Evolutionary conservation across 2,329 filamentous ascomycete species (phyloP).

Genomic region (Colletotrichum salicis): DNA sequence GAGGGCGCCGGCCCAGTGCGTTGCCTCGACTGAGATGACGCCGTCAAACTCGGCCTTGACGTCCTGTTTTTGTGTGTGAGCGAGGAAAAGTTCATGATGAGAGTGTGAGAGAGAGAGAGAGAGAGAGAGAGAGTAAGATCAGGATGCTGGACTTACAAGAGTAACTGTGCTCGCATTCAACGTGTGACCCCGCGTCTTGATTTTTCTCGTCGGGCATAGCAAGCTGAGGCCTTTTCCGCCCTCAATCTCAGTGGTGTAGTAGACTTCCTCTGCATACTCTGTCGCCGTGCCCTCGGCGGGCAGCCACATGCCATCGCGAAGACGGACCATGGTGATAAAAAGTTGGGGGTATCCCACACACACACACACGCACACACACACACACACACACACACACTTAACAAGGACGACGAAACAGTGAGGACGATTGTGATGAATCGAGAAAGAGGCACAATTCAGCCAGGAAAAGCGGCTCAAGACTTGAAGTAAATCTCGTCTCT

Average conservation of each 20-base stretch:
- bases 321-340: slow-evolving; percentile 42
- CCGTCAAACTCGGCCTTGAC: slow-evolving; percentile 51
- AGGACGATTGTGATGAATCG: not conserved
- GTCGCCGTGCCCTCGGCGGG: slow-evolving; percentile 68
- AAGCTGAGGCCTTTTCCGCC: slow-evolving; percentile 61
- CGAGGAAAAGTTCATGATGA: not conserved
- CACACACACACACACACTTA: not conserved
- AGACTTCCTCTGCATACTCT: slow-evolving; percentile 74
- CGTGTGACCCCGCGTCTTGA: slow-evolving; percentile 63
- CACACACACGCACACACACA: not conserved
- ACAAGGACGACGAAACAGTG: slow-evolving; percentile 5
- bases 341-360: slow-evolving; percentile 6
- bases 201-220: slow-evolving; percentile 66
- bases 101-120: not conserved
- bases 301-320: slow-evolving; percentile 67
- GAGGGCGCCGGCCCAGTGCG: slow-evolving; percentile 51
- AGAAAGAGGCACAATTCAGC: not conserved
- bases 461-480: not conserved
- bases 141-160: slow-evolving; percentile 36
- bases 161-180: slow-evolving; percentile 66
- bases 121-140: not conserved
- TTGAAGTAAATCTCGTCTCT: slow-evolving; percentile 33
- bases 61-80: slow-evolving; percentile 37
- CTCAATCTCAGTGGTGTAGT: slow-evolving; percentile 57
- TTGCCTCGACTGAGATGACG: slow-evolving; percentile 52